Evolutionary conservation across 1,284 basidiomycete genomes (phyloP).

Genomic region (Ceratobasidium sp.): DNA sequence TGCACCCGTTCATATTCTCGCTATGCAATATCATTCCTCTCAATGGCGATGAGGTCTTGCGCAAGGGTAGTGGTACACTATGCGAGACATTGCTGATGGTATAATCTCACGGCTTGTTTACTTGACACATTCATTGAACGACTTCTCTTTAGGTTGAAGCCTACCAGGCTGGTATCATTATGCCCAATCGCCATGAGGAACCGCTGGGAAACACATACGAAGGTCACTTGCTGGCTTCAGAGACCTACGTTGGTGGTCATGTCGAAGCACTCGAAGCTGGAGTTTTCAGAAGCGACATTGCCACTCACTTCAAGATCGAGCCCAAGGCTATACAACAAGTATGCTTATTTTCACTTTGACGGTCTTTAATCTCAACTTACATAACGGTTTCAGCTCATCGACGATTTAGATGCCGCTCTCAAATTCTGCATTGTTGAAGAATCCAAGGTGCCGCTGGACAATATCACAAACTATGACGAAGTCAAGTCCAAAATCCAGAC

Average conservation of each 20-base stretch:
- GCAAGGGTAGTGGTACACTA: constrained; percentile 96
- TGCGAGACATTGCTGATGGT: constrained; percentile 99
- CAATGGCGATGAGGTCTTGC: constrained; percentile 94
- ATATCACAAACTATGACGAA: constrained; percentile 95
- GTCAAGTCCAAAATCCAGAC: constrained; percentile 83
- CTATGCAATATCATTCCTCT: constrained; percentile 99
- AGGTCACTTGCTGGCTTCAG: constrained; percentile 94
- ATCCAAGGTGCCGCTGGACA: constrained; percentile 80
- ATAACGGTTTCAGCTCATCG: constrained; percentile 76
- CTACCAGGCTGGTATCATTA: constrained; percentile 90
- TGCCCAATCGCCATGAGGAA: constrained; percentile 98
- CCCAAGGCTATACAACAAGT: constrained; percentile 89
- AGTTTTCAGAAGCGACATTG: constrained; percentile 96
- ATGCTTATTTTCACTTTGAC: constrained; percentile 46
- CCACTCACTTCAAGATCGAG: constrained; percentile 94
- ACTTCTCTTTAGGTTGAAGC: constrained; percentile 83
- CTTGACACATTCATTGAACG: constrained; percentile 11
- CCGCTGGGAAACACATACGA: constrained; percentile 93
- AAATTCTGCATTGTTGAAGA: constrained; percentile 92
- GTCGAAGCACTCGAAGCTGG: constrained; percentile 99
- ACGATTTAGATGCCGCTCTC: constrained; percentile 92
- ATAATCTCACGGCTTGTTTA: constrained; percentile 51
- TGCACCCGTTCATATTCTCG: constrained; percentile 99
- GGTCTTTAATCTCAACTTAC: constrained; percentile 43
- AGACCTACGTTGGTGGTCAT: constrained; percentile 99